Evolutionary conservation across 768 basidiomycete genomes (phyloP).

Genomic region (Hygrocybe coccinea): DNA sequence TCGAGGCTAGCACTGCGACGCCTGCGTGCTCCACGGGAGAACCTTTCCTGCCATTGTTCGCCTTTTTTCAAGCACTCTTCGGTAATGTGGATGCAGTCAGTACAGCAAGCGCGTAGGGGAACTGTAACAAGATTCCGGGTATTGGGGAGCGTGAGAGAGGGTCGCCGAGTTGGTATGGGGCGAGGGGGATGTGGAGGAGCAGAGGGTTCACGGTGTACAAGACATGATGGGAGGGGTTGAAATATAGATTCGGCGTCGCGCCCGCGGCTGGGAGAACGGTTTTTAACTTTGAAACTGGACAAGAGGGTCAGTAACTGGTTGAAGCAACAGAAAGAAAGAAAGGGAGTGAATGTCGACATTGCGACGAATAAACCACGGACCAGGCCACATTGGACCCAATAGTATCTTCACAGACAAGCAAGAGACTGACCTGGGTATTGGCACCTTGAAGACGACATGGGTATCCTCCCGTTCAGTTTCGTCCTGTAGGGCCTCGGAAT

Average conservation of each 20-base stretch:
- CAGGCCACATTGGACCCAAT: not conserved
- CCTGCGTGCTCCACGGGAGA: conserved; percentile 56
- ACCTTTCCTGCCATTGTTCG: conserved; percentile 58
- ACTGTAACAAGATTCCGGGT: conserved; percentile 45
- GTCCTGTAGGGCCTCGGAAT: conserved; percentile 20
- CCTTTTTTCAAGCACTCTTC: conserved; percentile 54
- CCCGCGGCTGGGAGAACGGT: conserved; percentile 39
- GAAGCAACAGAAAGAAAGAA: conserved; percentile 5
- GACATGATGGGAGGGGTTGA: conserved; percentile 47
- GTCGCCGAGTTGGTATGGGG: conserved; percentile 20
- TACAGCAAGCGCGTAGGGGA: conserved; percentile 69
- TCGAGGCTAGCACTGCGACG: conserved; percentile 47
- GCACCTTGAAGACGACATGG: conserved; percentile 55
- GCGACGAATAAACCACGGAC: not conserved
- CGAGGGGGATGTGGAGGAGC: conserved; percentile 15
- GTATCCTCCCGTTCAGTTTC: conserved; percentile 31
- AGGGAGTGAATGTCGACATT: not conserved
- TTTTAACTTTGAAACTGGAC: conserved; percentile 41
- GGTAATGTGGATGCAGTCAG: conserved; percentile 53
- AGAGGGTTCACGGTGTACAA: conserved; percentile 42
- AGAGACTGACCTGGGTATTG: conserved; percentile 50
- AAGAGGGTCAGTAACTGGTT: not conserved
- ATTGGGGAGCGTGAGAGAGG: conserved; percentile 35
- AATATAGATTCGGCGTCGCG: conserved; percentile 16
- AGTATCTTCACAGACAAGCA: not conserved